These are phyloP conservation scores for Pleurotus djamor DNA, from an alignment of 768 basidiomycete genomes.

Conservation along the genomic window DNA sequence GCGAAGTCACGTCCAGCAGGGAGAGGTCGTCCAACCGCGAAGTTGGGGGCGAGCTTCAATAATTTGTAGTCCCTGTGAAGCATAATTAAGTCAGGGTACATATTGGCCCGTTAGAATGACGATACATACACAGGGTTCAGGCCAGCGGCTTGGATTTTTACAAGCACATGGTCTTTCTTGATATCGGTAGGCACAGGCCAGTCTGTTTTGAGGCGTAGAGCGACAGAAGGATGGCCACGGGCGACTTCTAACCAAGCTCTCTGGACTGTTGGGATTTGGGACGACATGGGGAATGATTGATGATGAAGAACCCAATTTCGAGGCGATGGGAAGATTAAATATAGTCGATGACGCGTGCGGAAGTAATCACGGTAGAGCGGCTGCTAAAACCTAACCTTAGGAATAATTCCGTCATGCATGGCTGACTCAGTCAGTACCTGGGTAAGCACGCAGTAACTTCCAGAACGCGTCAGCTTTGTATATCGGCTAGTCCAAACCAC, in stretches of 20 bases:
- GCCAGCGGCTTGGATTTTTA: constrained; percentile 52
- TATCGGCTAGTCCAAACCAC: no score
- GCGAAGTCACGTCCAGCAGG: constrained; percentile 62
- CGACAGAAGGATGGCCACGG: background rate
- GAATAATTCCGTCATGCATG: no score
- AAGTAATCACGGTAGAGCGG: no score
- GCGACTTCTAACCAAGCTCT: background rate
- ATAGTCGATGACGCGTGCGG: no score
- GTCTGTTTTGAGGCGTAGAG: constrained; percentile 13
- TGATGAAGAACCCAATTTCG: no score
- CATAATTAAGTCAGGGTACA: background rate
- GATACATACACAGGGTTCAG: constrained; percentile 68
- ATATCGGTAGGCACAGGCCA: constrained; percentile 20
- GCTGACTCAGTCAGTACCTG: no score
- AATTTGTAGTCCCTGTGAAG: constrained; percentile 55
- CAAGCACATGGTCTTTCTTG: constrained; percentile 39
- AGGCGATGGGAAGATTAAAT: no score
- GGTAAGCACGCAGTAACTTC: no score
- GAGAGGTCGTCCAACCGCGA: constrained; percentile 44
- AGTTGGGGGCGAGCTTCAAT: constrained; percentile 45
- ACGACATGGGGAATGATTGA: no score
- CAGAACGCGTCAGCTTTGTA: no score
- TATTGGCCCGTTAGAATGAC: background rate
- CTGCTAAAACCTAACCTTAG: no score
- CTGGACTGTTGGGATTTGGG: background rate